Conservation (phyloP, 371 early-diverging fungal species). For the Apophysomyces elegans region DNA sequence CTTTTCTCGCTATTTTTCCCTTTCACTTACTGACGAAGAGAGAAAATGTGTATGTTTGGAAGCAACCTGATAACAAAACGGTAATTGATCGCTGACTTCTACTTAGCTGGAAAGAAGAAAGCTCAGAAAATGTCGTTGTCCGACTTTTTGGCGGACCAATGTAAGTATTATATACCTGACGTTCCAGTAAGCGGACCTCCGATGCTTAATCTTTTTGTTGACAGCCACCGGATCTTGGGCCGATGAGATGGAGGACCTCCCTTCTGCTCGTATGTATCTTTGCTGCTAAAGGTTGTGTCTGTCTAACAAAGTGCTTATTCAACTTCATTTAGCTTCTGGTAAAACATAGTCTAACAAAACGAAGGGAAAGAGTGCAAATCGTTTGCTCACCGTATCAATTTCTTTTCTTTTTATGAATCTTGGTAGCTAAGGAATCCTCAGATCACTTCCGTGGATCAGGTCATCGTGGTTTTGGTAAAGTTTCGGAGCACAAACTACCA, state of each 20-base stretch:
- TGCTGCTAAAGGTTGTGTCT: conserved; percentile 1
- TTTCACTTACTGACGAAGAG: conserved; percentile 5
- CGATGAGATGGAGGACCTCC: conserved; percentile 89
- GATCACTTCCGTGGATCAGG: conserved; percentile 25
- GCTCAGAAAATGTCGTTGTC: conserved; percentile 78
- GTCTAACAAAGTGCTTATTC: conserved; percentile 1
- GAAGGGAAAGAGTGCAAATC: not conserved
- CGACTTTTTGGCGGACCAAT: conserved; percentile 76
- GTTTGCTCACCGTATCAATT: conserved; percentile 3
- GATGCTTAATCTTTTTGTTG: conserved; percentile 11
- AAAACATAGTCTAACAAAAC: conserved; percentile 24
- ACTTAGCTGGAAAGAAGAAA: conserved; percentile 71
- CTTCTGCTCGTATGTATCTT: conserved; percentile 83
- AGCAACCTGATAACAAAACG: not conserved
- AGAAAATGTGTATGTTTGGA: conserved; percentile 18
- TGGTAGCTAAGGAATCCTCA: conserved; percentile 22
- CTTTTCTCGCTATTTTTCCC: conserved; percentile 11
- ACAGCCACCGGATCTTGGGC: conserved; percentile 83
- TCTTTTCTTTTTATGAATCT: conserved; percentile 5
- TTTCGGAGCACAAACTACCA: not conserved
- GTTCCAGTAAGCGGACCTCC: not conserved
- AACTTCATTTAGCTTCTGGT: conserved; percentile 39
- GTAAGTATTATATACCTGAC: conserved; percentile 29
- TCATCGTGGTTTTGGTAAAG: conserved; percentile 23
- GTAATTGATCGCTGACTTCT: not conserved